These are phyloP conservation scores for Heimioporus sp. DNA, from an alignment of 768 basidiomycete species.

Conservation along the genomic window DNA sequence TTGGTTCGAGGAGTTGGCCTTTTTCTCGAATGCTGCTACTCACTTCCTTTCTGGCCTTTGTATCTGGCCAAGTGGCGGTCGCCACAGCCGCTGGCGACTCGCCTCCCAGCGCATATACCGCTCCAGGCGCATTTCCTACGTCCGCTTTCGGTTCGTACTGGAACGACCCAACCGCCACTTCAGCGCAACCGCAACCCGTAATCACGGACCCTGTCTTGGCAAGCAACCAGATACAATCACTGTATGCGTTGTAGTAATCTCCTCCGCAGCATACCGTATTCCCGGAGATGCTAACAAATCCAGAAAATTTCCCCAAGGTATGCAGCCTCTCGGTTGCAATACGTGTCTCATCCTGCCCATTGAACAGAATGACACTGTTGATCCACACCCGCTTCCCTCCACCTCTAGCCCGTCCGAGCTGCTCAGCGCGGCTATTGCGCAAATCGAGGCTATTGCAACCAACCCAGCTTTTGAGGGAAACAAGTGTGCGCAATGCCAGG, in stretches of 20 bases:
- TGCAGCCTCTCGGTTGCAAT: background rate
- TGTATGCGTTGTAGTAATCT: background rate
- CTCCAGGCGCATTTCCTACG: slow-evolving; percentile 59
- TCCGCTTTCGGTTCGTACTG: slow-evolving; percentile 58
- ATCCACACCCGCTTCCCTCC: slow-evolving; percentile 43
- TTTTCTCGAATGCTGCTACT: background rate
- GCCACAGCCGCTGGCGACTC: background rate
- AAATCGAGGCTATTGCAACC: slow-evolving; percentile 34
- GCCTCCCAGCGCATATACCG: slow-evolving; percentile 45
- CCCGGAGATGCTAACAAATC: slow-evolving; percentile 57
- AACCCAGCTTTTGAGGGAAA: slow-evolving; percentile 36
- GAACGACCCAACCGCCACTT: slow-evolving; percentile 68
- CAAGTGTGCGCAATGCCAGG: slow-evolving; percentile 38
- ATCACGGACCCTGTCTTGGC: slow-evolving; percentile 68
- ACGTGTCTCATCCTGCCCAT: background rate
- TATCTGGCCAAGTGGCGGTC: background rate
- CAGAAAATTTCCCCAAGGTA: slow-evolving; percentile 51
- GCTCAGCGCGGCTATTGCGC: slow-evolving; percentile 35
- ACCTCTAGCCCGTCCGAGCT: slow-evolving; percentile 29
- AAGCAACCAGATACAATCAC: slow-evolving; percentile 9
- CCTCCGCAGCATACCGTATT: slow-evolving; percentile 48
- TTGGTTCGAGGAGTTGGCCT: too few relatives aligned
- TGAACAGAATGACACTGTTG: slow-evolving; percentile 38
- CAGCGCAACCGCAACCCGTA: slow-evolving; percentile 66
- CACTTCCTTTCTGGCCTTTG: background rate